A percentile compares a stretch with the other conserved stretches of the same genome.
phyloP scores from a whole-genome alignment of 352 stramenopile genomes.

The Pelagophyceae sp. region DNA sequence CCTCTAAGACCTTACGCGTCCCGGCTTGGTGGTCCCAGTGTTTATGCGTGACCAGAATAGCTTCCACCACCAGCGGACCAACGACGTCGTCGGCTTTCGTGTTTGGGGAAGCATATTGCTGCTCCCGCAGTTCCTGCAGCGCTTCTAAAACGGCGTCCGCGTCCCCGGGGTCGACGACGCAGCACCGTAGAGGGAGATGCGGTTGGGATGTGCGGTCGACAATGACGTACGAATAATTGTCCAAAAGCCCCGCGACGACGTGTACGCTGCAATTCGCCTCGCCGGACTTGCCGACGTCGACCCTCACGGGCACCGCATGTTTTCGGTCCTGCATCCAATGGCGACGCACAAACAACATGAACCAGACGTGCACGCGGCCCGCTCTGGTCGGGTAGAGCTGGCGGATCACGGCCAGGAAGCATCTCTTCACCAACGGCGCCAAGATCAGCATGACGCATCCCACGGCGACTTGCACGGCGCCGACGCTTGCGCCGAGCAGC shows the following conservation, averaged over 20 bases:
- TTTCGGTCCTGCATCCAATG: neutral
- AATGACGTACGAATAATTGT: slow-evolving; percentile 15
- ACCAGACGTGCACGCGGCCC: slow-evolving; percentile 8
- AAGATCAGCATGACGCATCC: neutral
- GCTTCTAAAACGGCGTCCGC: neutral
- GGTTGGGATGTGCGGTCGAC: neutral
- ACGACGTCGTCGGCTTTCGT: neutral
- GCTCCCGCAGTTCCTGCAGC: neutral
- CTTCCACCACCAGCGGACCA: neutral
- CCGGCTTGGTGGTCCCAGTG: slow-evolving; percentile 21
- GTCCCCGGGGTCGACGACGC: slow-evolving; percentile 13
- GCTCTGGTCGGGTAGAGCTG: slow-evolving; percentile 8
- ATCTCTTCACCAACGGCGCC: neutral
- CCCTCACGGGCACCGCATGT: neutral
- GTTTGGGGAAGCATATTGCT: neutral
- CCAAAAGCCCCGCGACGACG: slow-evolving; percentile 5
- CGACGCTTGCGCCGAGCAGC: neutral
- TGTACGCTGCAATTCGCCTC: neutral
- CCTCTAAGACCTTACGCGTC: neutral
- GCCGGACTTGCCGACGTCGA: neutral
- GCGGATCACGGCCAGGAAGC: slow-evolving; percentile 4
- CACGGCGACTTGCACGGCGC: neutral
- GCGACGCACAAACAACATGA: neutral
- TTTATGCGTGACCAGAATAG: slow-evolving; percentile 3
- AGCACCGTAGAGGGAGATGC: neutral